A percentile compares a stretch with the other conserved stretches of the same genome.
phyloP scores from a whole-genome alignment of 2,329 filamentous ascomycete species.

The Trichoderma pleuroti region DNA sequence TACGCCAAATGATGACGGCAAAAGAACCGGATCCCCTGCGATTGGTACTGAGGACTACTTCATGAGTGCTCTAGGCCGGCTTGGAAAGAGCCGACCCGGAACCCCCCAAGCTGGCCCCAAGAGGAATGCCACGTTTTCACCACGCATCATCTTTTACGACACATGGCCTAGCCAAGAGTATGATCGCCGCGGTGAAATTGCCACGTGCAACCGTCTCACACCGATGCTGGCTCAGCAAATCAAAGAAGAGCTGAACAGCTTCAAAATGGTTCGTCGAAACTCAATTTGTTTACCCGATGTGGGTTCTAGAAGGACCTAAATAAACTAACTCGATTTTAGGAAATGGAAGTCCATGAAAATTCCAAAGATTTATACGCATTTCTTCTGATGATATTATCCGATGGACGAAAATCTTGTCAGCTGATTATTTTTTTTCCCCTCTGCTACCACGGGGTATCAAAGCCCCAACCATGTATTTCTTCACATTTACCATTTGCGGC shows the following conservation, averaged over 20 bases:
- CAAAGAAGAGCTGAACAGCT: conserved; percentile 98
- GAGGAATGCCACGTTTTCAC: conserved; percentile 74
- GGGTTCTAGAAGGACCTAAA: conserved; percentile 36
- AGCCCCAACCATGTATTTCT: conserved; percentile 47
- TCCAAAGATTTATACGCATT: conserved; percentile 99
- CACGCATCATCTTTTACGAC: conserved; percentile 90
- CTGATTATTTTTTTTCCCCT: conserved; percentile 28
- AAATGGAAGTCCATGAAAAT: conserved; percentile 99
- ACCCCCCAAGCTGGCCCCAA: conserved; percentile 68
- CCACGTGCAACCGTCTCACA: conserved; percentile 95
- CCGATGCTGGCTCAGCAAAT: conserved; percentile 98
- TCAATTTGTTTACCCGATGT: not conserved
- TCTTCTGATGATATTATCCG: conserved; percentile 65
- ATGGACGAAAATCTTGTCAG: conserved; percentile 24
- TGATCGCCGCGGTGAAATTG: conserved; percentile 90
- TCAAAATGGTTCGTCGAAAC: conserved; percentile 70
- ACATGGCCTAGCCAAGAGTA: conserved; percentile 96
- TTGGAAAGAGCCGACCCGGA: conserved; percentile 75
- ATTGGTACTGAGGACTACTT: conserved; percentile 90
- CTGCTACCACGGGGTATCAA: conserved; percentile 21
- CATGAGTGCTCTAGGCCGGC: conserved; percentile 63
- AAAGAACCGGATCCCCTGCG: conserved; percentile 65
- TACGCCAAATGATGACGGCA: conserved; percentile 77
- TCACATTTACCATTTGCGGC: conserved; percentile 48
- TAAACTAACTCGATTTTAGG: conserved; percentile 54